Evolutionary conservation across 805 yeast species (phyloP).

Genomic region (Candida xiaguanensis): DNA sequence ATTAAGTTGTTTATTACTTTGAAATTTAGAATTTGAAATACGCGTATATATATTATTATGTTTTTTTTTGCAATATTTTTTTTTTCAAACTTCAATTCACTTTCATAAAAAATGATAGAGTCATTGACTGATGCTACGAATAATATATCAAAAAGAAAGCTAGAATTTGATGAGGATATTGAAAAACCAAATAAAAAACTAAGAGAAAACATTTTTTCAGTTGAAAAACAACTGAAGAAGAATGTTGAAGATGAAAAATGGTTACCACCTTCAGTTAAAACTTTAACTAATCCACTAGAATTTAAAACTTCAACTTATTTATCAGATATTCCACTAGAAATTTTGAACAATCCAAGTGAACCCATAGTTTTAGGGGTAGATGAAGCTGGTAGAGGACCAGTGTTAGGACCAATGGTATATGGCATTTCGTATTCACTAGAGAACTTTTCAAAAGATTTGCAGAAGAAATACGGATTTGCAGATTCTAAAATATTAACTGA

Average conservation of each 20-base stretch:
- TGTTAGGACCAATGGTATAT: constrained; percentile 96
- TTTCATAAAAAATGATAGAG: no score
- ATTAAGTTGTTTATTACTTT: no score
- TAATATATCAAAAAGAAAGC: no score
- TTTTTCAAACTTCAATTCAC: no score
- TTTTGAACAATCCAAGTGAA: constrained; percentile 27
- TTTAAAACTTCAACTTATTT: constrained; percentile 46
- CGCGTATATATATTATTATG: no score
- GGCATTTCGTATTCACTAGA: constrained; percentile 76
- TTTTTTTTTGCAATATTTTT: no score
- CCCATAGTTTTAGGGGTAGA: constrained; percentile 81
- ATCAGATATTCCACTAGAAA: constrained; percentile 45
- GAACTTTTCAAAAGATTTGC: constrained; percentile 46
- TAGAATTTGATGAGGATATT: no score
- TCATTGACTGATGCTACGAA: no score
- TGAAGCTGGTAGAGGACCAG: constrained; percentile 99
- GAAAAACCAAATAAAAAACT: not conserved
- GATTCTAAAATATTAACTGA: constrained; percentile 89
- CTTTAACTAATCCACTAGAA: constrained; percentile 20
- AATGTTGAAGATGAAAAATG: constrained; percentile 16
- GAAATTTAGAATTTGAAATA: no score
- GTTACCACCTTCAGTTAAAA: constrained; percentile 32
- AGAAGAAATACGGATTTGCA: constrained; percentile 70
- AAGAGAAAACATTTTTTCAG: not conserved
- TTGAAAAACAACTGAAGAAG: not conserved